These are phyloP conservation scores for Chalaropsis ovoidea DNA, from an alignment of 2,329 filamentous ascomycete genomes.

Conservation along the genomic window DNA sequence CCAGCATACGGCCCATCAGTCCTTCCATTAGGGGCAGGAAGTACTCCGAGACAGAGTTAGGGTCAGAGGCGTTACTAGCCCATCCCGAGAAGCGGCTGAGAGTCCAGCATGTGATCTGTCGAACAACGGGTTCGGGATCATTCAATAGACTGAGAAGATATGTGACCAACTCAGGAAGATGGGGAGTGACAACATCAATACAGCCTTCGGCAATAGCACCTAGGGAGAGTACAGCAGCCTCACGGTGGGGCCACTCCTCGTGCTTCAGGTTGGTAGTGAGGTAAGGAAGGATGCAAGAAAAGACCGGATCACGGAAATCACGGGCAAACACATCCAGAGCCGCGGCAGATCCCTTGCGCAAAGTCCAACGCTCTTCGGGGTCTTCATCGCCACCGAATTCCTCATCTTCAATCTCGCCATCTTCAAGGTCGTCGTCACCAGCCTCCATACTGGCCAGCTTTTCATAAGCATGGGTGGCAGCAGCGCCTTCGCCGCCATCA, in stretches of 20 bases:
- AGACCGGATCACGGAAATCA: slow-evolving; percentile 79
- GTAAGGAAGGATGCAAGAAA: slow-evolving; percentile 85
- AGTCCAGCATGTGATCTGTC: slow-evolving; percentile 97
- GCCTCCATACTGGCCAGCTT: slow-evolving; percentile 49
- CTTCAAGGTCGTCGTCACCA: slow-evolving; percentile 63
- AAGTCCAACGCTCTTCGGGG: slow-evolving; percentile 86
- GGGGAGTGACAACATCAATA: slow-evolving; percentile 77
- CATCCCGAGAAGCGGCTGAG: slow-evolving; percentile 86
- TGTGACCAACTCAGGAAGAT: slow-evolving; percentile 79
- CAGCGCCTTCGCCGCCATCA: slow-evolving; percentile 40
- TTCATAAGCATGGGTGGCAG: slow-evolving; percentile 35
- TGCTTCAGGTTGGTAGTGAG: slow-evolving; percentile 82
- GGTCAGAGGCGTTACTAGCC: slow-evolving; percentile 66
- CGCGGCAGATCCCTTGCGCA: slow-evolving; percentile 93
- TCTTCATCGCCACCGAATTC: slow-evolving; percentile 68
- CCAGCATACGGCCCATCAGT: slow-evolving; percentile 86
- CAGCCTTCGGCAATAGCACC: slow-evolving; percentile 94
- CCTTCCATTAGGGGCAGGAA: slow-evolving; percentile 98
- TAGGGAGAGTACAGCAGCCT: slow-evolving; percentile 86
- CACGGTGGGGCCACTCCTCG: slow-evolving; percentile 79
- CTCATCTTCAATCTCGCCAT: slow-evolving; percentile 71
- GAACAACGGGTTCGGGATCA: slow-evolving; percentile 78
- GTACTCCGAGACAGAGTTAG: slow-evolving; percentile 58
- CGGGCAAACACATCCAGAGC: slow-evolving; percentile 88
- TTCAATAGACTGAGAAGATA: slow-evolving; percentile 80